These are phyloP conservation scores for Coprinellus aureogranulatus DNA, from an alignment of 768 basidiomycete species.

Conservation along the genomic window DNA sequence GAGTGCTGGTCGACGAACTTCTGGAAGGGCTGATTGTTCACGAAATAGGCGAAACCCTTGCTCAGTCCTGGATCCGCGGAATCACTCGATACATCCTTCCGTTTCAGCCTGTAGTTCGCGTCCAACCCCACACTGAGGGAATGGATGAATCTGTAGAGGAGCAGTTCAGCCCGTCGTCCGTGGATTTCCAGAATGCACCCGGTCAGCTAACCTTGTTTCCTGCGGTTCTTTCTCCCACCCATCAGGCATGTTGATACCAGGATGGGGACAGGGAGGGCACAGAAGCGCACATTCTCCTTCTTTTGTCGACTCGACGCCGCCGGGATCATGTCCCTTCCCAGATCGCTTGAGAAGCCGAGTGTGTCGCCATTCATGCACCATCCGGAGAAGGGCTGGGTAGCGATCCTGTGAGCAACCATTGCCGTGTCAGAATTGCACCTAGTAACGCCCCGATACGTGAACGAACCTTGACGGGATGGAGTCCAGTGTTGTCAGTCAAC, in stretches of 20 bases:
- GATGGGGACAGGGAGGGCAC: slow-evolving; percentile 27
- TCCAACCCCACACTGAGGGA: not conserved
- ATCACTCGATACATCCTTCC: not conserved
- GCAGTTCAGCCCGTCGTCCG: not conserved
- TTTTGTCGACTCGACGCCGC: slow-evolving; percentile 3
- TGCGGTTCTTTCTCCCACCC: slow-evolving; percentile 11
- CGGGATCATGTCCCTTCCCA: slow-evolving; percentile 16
- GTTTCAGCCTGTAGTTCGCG: not conserved
- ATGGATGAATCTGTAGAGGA: not conserved
- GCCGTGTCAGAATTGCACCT: not conserved
- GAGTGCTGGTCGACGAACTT: not conserved
- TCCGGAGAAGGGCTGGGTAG: not conserved
- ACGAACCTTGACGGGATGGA: not conserved
- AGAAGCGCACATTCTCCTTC: slow-evolving; percentile 17
- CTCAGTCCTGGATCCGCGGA: not conserved
- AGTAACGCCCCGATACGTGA: not conserved
- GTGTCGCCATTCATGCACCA: slow-evolving; percentile 16
- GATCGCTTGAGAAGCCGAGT: slow-evolving; percentile 20
- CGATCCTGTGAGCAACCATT: no score
- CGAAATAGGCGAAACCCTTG: not conserved
- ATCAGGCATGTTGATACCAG: slow-evolving; percentile 15
- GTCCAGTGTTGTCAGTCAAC: not conserved
- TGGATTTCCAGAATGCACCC: not conserved
- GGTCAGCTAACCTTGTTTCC: no score
- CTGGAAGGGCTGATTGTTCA: not conserved